Conservation (phyloP, 768 basidiomycete species). For the Fistulinella prunicolor region DNA sequence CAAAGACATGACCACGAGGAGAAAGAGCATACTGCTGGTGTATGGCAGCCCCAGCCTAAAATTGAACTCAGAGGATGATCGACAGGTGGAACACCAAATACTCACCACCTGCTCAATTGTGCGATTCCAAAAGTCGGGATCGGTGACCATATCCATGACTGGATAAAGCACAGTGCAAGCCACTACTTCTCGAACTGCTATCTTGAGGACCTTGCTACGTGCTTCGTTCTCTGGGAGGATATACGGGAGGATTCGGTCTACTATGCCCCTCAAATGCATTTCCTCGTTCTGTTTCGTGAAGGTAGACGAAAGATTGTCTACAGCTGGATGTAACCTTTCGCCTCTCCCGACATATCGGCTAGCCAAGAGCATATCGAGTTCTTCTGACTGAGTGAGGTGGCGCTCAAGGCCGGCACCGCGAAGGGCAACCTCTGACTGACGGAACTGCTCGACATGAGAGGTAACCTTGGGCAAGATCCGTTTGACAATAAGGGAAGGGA, state of each 20-base stretch:
- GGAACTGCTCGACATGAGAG: constrained; percentile 84
- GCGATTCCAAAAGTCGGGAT: constrained; percentile 97
- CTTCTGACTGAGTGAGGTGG: constrained; percentile 83
- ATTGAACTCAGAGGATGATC: constrained; percentile 6
- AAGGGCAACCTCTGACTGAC: constrained; percentile 82
- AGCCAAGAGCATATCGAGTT: constrained; percentile 82
- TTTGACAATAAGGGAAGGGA: constrained; percentile 74
- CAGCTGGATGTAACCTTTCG: constrained; percentile 76
- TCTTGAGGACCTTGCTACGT: constrained; percentile 63
- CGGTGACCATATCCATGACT: constrained; percentile 87
- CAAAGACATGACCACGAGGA: constrained; percentile 9
- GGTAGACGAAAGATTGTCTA: constrained; percentile 83
- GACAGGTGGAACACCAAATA: constrained; percentile 13
- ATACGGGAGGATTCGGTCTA: constrained; percentile 68
- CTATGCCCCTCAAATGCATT: constrained; percentile 68
- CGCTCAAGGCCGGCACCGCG: constrained; percentile 82
- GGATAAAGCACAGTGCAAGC: constrained; percentile 83
- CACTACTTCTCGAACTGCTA: constrained; percentile 78
- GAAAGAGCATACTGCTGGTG: constrained; percentile 53
- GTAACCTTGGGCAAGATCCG: constrained; percentile 88
- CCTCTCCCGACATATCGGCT: constrained; percentile 69
- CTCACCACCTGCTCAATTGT: constrained; percentile 89
- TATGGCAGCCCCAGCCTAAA: constrained; percentile 63
- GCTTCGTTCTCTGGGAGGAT: constrained; percentile 76
- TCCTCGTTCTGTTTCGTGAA: constrained; percentile 92